Percentiles rank a stretch among this genome's conserved stretches.
phyloP scores from a whole-genome alignment of 306 rosid genomes.

The Malus domestica region DNA sequence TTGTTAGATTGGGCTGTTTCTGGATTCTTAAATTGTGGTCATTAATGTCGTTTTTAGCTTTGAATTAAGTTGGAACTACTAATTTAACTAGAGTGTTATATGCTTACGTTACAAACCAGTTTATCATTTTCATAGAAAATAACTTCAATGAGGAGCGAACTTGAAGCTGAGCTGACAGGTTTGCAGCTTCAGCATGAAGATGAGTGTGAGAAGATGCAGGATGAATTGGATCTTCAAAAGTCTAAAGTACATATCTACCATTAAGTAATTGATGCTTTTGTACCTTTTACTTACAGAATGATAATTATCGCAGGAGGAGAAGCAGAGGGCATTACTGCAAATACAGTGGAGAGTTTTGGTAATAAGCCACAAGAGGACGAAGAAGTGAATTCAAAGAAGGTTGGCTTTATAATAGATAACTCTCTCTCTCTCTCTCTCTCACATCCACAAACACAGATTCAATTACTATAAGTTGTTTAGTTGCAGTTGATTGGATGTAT shows the following conservation, averaged over 20 bases:
- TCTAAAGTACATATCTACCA: conserved; percentile 54
- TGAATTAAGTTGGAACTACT: neutral
- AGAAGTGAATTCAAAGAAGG: conserved; percentile 88
- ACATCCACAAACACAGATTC: no score
- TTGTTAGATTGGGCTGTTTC: no score
- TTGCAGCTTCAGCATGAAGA: conserved; percentile 78
- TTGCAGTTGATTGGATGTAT: no score
- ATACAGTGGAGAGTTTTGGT: conserved; percentile 96
- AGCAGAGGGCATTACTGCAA: conserved; percentile 88
- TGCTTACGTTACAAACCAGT: conserved; percentile 13
- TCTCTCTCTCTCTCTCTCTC: neutral
- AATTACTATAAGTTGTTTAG: no score
- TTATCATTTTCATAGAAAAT: conserved; percentile 45
- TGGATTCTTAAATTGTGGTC: no score
- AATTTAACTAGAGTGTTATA: neutral
- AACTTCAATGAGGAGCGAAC: conserved; percentile 52
- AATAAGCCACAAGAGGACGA: conserved; percentile 75
- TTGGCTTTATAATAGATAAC: conserved; percentile 16
- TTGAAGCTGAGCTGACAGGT: conserved; percentile 69
- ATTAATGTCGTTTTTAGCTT: neutral
- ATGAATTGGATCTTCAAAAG: conserved; percentile 81
- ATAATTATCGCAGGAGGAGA: conserved; percentile 66
- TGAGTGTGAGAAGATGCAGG: conserved; percentile 76
- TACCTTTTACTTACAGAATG: conserved; percentile 2
- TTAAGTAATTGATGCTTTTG: neutral